Percentiles rank a stretch among this genome's conserved stretches.
Evolutionary conservation across 176 grass and related monocot genomes (phyloP).

Genomic region (Carex myosuroides): DNA sequence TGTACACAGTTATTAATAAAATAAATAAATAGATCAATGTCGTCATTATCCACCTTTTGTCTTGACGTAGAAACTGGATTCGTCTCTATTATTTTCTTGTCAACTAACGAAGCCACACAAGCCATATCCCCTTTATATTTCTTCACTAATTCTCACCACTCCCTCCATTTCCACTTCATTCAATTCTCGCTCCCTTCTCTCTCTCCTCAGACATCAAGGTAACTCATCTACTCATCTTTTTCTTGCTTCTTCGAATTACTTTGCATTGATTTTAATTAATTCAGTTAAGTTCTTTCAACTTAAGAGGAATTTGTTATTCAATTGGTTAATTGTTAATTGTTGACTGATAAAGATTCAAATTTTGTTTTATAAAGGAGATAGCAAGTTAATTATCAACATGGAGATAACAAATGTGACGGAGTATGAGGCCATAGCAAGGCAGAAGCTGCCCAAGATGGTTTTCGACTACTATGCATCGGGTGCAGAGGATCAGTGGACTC

Average conservation of each 20-base stretch:
- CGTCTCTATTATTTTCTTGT: neutral
- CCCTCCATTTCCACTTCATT: constrained; percentile 25
- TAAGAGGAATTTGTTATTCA: neutral
- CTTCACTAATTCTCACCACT: constrained; percentile 19
- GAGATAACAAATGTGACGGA: constrained; percentile 90
- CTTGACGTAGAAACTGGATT: constrained; percentile 15
- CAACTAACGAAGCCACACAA: constrained; percentile 2
- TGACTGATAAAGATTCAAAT: neutral
- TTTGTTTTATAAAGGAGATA: constrained; percentile 3
- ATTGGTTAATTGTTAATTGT: neutral
- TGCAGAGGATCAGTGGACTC: constrained; percentile 92
- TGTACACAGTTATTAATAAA: neutral
- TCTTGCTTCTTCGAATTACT: neutral
- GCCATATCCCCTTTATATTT: constrained; percentile 35
- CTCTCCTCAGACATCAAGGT: constrained; percentile 14
- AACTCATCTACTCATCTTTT: neutral
- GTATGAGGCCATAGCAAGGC: constrained; percentile 87
- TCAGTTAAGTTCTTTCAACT: constrained; percentile 16
- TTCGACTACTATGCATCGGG: constrained; percentile 95
- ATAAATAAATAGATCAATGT: neutral
- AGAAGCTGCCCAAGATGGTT: constrained; percentile 80
- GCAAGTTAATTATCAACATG: neutral
- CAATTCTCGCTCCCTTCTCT: neutral
- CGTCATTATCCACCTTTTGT: constrained; percentile 30
- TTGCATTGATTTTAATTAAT: neutral